phyloP scores from a whole-genome alignment of 768 basidiomycete genomes.

The Rhodocollybia butyracea region DNA sequence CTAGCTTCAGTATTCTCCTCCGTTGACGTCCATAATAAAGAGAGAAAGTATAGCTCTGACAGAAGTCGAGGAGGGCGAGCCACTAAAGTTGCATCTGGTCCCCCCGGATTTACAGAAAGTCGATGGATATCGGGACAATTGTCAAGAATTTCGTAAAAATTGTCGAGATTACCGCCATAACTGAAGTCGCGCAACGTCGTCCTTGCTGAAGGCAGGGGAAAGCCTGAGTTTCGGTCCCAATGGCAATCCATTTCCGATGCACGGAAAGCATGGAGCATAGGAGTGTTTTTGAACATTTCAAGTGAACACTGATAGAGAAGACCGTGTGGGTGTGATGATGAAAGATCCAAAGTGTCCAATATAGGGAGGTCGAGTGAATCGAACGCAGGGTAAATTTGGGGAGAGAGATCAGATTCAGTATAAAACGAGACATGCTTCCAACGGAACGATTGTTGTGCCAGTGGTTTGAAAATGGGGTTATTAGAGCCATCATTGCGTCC shows the following conservation, averaged over 20 bases:
- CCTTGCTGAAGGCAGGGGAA: too few species aligned
- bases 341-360: neutral
- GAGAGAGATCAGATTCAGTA: neutral
- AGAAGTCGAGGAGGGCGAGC: neutral
- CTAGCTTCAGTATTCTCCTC: neutral
- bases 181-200: too few species aligned
- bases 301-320: neutral
- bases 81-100: neutral
- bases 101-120: neutral
- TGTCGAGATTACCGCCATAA: too few species aligned
- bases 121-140: neutral
- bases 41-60: neutral
- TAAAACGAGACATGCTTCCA: neutral
- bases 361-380: neutral
- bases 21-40: neutral
- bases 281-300: neutral
- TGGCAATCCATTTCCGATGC: neutral
- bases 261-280: neutral
- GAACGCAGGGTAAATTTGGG: neutral
- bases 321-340: neutral
- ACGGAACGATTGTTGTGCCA: neutral
- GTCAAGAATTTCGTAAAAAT: too few species aligned
- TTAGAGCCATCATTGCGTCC: neutral
- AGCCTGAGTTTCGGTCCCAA: too few species aligned
- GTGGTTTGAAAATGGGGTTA: neutral